Conservation (phyloP, 1,284 basidiomycete species). For the Ceratobasidium sp. region DNA sequence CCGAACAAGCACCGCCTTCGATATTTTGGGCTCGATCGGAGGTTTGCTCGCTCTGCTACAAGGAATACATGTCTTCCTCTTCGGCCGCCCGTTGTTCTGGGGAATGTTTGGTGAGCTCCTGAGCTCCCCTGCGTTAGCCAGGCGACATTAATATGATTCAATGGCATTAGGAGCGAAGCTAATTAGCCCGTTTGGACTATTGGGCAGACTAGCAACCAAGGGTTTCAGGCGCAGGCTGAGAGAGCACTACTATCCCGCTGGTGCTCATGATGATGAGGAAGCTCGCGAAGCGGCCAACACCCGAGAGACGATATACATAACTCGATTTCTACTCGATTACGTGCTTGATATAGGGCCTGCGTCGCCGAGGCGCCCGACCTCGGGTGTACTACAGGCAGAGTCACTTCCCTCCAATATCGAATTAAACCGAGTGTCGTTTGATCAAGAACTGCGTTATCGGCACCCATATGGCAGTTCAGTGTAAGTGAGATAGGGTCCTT, state of each 20-base stretch:
- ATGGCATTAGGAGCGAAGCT: constrained; percentile 20
- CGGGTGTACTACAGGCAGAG: not conserved
- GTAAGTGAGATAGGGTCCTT: no score
- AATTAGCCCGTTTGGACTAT: constrained; percentile 5
- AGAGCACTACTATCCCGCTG: constrained; percentile 1
- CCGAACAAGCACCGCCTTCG: constrained; percentile 5
- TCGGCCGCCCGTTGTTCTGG: constrained; percentile 28
- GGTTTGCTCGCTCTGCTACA: constrained; percentile 29
- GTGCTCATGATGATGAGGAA: not conserved
- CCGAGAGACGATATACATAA: constrained; percentile 12
- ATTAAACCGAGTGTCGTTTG: no score
- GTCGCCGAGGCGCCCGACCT: no score
- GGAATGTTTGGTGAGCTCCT: constrained; percentile 15
- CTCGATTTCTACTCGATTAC: constrained; percentile 20
- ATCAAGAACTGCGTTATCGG: no score
- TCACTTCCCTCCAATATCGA: not conserved
- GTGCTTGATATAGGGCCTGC: constrained; percentile 24
- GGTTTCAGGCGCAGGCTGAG: not conserved
- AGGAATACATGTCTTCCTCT: constrained; percentile 20
- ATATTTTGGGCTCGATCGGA: constrained; percentile 25
- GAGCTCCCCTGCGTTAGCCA: no score
- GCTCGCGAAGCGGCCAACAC: not conserved
- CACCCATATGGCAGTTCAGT: no score
- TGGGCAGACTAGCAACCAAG: constrained; percentile 3
- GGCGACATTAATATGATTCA: not conserved